A percentile compares a stretch with the other conserved stretches of the same genome.
phyloP scores from a whole-genome alignment of 139 green algal species.

The Pycnococcus provasolii region DNA sequence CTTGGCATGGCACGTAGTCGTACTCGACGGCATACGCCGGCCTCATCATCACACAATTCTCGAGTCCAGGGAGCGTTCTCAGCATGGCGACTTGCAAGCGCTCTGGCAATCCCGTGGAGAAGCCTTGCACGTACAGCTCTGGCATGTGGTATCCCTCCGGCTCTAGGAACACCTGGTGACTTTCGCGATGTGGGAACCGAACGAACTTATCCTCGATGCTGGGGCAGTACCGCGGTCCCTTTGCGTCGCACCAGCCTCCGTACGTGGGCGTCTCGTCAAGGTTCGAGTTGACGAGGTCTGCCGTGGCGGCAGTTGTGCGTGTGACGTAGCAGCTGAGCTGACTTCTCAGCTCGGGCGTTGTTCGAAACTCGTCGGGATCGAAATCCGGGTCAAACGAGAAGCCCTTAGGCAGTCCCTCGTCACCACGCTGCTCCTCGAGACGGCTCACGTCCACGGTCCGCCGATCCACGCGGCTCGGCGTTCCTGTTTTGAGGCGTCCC shows the following conservation, averaged over 20 bases:
- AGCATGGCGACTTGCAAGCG: conserved; percentile 84
- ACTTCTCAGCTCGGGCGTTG: conserved; percentile 48
- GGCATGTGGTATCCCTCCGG: conserved; percentile 81
- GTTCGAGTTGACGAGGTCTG: conserved; percentile 68
- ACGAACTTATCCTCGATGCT: conserved; percentile 98
- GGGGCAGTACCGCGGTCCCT: conserved; percentile 88
- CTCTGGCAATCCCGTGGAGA: conserved; percentile 86
- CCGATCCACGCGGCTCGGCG: conserved; percentile 78
- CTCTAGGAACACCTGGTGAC: conserved; percentile 92
- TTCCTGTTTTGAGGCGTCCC: conserved; percentile 90
- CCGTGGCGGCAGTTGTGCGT: conserved; percentile 76
- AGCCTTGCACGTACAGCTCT: conserved; percentile 91
- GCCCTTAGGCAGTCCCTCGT: conserved; percentile 48
- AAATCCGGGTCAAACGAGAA: conserved; percentile 78
- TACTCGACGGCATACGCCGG: conserved; percentile 97
- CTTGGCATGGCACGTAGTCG: conserved; percentile 83
- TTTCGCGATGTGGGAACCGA: conserved; percentile 83
- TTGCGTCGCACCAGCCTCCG: conserved; percentile 76
- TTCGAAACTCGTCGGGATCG: too few species aligned
- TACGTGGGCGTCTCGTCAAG: conserved; percentile 91
- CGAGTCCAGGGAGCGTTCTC: conserved; percentile 79
- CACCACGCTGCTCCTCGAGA: conserved; percentile 68
- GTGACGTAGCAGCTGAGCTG: conserved; percentile 90
- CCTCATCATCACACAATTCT: conserved; percentile 71
- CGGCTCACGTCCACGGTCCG: conserved; percentile 68